These are phyloP conservation scores for Astraeus odoratus DNA, from an alignment of 768 basidiomycete species.

Conservation along the genomic window DNA sequence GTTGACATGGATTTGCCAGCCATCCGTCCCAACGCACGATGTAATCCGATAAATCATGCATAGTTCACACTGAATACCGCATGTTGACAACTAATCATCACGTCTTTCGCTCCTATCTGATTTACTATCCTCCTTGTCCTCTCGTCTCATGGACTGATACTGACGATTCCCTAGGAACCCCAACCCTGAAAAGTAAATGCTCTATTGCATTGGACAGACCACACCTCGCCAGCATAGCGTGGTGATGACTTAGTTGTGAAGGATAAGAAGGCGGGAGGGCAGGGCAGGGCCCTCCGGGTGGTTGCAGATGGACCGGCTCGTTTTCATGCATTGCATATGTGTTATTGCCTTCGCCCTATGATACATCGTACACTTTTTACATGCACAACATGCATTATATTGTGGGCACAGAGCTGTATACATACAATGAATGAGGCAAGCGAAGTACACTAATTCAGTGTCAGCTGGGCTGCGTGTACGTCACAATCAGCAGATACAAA, in stretches of 20 bases:
- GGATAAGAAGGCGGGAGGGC: not conserved
- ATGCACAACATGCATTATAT: not conserved
- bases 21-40: slow-evolving; percentile 11
- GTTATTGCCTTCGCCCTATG: not conserved
- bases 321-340: slow-evolving; percentile 1
- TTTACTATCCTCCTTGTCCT: slow-evolving; percentile 3
- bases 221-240: not conserved
- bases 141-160: too few relatives aligned
- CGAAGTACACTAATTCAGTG: not conserved
- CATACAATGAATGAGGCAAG: not conserved
- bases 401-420: too few relatives aligned
- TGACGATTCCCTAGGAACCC: not conserved
- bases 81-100: slow-evolving; percentile 85
- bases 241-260: not conserved
- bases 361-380: not conserved
- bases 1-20: not conserved
- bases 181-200: slow-evolving; percentile 3
- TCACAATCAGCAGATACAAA: too few relatives aligned
- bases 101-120: slow-evolving; percentile 99
- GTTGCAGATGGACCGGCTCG: not conserved
- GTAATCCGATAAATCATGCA: slow-evolving; percentile 48
- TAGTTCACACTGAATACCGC: slow-evolving; percentile 94
- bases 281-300: not conserved
- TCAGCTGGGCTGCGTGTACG: too few relatives aligned
- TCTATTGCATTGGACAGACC: not conserved